Evolutionary conservation across 2,329 filamentous ascomycete species (phyloP).

Genomic region (Apiospora marii): DNA sequence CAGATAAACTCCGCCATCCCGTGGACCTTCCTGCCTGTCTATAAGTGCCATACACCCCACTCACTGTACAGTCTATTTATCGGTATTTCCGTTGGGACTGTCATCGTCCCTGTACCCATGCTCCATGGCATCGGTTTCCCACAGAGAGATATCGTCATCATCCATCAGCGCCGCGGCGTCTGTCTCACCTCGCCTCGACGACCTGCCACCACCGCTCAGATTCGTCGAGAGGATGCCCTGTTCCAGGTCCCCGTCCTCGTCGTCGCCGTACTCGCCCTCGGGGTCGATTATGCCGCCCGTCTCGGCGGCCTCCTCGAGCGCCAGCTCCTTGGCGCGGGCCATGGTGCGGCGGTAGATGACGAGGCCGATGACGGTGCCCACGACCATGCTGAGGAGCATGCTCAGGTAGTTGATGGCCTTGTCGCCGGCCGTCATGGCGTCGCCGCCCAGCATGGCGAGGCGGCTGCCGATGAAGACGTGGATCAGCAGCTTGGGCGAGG

Average conservation of each 20-base stretch:
- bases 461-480: conserved; percentile 92
- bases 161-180: conserved; percentile 63
- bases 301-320: conserved; percentile 52
- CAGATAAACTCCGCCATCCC: conserved; percentile 9
- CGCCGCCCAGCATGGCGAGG: conserved; percentile 78
- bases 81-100: conserved; percentile 27
- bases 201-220: conserved; percentile 27
- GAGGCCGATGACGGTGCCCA: conserved; percentile 80
- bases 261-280: conserved; percentile 50
- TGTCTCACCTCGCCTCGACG: conserved; percentile 50
- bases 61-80: conserved; percentile 9
- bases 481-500: conserved; percentile 86
- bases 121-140: conserved; percentile 54
- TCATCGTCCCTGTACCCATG: conserved; percentile 34
- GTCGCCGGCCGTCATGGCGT: conserved; percentile 82
- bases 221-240: conserved; percentile 44
- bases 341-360: conserved; percentile 83
- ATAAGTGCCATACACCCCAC: not conserved
- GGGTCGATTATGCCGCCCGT: conserved; percentile 43
- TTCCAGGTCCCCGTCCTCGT: conserved; percentile 53
- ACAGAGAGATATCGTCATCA: conserved; percentile 66
- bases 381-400: conserved; percentile 74
- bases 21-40: conserved; percentile 11
- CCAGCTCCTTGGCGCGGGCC: conserved; percentile 67
- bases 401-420: conserved; percentile 85